Evolutionary conservation across 805 yeast genomes (phyloP).

Genomic region (Cyberlindnera galapagoensis): DNA sequence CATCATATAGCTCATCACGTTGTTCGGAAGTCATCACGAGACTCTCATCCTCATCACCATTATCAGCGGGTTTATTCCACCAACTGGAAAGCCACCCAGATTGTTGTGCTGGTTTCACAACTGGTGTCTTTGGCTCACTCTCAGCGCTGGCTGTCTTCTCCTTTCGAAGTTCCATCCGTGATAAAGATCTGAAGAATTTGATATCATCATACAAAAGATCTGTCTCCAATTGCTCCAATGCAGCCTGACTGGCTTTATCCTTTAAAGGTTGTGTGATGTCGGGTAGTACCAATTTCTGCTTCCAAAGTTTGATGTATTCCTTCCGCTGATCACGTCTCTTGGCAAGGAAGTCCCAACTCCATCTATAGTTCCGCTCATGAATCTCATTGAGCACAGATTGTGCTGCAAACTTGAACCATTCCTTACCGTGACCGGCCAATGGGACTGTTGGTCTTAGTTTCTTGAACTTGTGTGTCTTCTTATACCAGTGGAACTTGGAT

Average conservation of each 20-base stretch:
- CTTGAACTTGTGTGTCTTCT: slow-evolving; percentile 69
- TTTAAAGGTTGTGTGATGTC: slow-evolving; percentile 25
- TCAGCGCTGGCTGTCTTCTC: slow-evolving; percentile 33
- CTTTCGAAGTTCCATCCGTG: slow-evolving; percentile 58
- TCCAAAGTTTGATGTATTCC: slow-evolving; percentile 64
- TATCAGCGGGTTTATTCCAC: slow-evolving; percentile 29
- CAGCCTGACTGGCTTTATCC: slow-evolving; percentile 31
- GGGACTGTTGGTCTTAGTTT: slow-evolving; percentile 56
- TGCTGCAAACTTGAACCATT: slow-evolving; percentile 82
- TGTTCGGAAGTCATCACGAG: slow-evolving; percentile 77
- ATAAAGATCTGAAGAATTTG: slow-evolving; percentile 75
- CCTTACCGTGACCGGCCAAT: slow-evolving; percentile 54
- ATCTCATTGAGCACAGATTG: slow-evolving; percentile 71
- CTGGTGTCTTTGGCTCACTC: slow-evolving; percentile 5
- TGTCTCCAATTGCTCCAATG: slow-evolving; percentile 49
- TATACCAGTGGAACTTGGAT: slow-evolving; percentile 72
- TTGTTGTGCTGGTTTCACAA: slow-evolving; percentile 6
- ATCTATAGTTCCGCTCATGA: slow-evolving; percentile 68
- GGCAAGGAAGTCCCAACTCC: slow-evolving; percentile 85
- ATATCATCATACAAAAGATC: slow-evolving; percentile 70
- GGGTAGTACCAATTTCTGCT: slow-evolving; percentile 38
- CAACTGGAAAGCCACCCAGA: slow-evolving; percentile 73
- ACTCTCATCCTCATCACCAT: slow-evolving; percentile 27
- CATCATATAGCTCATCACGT: slow-evolving; percentile 81
- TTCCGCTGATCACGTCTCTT: slow-evolving; percentile 67